Evolutionary conservation across 148 eudicot species (phyloP).

Genomic region (Amaranthus cruentus): DNA sequence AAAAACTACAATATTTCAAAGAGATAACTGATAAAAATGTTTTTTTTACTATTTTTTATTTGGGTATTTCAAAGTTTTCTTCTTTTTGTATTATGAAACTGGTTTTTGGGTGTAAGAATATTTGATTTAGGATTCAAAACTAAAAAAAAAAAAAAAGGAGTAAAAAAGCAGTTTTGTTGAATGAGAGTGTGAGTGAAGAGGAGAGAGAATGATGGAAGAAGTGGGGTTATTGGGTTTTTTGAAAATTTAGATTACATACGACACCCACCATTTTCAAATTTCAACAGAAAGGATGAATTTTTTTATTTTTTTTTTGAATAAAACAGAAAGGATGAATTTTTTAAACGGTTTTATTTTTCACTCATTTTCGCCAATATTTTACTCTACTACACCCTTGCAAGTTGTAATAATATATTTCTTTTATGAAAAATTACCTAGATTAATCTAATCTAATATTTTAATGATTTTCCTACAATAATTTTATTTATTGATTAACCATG

Average conservation of each 20-base stretch:
- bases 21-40: background rate
- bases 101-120: background rate
- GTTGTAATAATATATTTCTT: too few species aligned
- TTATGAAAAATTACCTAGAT: too few species aligned
- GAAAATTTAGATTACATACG: slow-evolving; percentile 15
- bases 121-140: slow-evolving; percentile 7
- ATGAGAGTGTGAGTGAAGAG: slow-evolving; percentile 4
- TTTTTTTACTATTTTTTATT: background rate
- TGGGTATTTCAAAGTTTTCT: background rate
- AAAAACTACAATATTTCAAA: background rate
- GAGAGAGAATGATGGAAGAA: background rate
- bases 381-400: background rate
- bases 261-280: slow-evolving; percentile 17
- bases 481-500: too few species aligned
- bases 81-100: too few species aligned
- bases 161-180: slow-evolving; percentile 8
- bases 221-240: slow-evolving; percentile 15
- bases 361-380: background rate
- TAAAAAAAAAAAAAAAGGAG: background rate
- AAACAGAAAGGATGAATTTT: background rate
- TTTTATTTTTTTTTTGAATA: background rate
- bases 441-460: too few species aligned
- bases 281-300: background rate
- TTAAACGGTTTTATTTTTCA: background rate
- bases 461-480: too few species aligned